These are phyloP conservation scores for Rutstroemia sp. DNA, from an alignment of 2,329 filamentous ascomycete genomes.

Conservation along the genomic window DNA sequence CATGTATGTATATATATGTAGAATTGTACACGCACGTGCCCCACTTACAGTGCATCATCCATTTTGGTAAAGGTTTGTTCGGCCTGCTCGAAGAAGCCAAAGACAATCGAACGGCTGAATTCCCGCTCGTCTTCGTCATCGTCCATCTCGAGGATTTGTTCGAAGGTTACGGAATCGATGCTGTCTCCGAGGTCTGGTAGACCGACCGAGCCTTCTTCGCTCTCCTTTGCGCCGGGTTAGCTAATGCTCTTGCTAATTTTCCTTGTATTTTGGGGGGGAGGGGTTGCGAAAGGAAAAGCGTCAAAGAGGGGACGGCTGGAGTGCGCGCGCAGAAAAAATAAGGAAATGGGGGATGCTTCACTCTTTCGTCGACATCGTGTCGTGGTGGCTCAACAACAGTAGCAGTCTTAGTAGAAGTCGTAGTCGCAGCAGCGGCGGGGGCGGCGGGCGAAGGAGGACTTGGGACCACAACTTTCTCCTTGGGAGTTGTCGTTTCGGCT, in stretches of 20 bases:
- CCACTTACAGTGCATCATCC: slow-evolving; percentile 71
- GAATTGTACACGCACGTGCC: slow-evolving; percentile 14
- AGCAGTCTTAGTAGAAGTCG: neutral
- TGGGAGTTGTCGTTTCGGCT: neutral
- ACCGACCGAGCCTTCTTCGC: slow-evolving; percentile 29
- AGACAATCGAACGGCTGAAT: slow-evolving; percentile 83
- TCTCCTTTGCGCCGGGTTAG: slow-evolving; percentile 20
- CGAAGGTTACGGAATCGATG: slow-evolving; percentile 76
- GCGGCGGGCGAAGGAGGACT: too few relatives aligned
- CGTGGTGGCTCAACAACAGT: neutral
- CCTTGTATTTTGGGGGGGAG: neutral
- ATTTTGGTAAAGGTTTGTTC: slow-evolving; percentile 80
- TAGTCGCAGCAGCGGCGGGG: neutral
- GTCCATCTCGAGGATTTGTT: slow-evolving; percentile 98
- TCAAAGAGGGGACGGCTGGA: too few relatives aligned
- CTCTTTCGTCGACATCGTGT: slow-evolving; percentile 12
- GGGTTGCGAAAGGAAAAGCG: too few relatives aligned
- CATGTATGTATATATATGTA: neutral
- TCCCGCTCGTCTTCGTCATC: slow-evolving; percentile 78
- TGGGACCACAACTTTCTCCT: too few relatives aligned
- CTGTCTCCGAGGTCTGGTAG: slow-evolving; percentile 57
- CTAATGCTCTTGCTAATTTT: neutral
- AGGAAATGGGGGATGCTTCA: slow-evolving; percentile 1
- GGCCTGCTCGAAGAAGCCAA: slow-evolving; percentile 89
- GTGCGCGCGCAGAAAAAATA: neutral